These are phyloP conservation scores for Penicillium odoratum DNA, from an alignment of 495 filamentous ascomycete species.

Conservation along the genomic window DNA sequence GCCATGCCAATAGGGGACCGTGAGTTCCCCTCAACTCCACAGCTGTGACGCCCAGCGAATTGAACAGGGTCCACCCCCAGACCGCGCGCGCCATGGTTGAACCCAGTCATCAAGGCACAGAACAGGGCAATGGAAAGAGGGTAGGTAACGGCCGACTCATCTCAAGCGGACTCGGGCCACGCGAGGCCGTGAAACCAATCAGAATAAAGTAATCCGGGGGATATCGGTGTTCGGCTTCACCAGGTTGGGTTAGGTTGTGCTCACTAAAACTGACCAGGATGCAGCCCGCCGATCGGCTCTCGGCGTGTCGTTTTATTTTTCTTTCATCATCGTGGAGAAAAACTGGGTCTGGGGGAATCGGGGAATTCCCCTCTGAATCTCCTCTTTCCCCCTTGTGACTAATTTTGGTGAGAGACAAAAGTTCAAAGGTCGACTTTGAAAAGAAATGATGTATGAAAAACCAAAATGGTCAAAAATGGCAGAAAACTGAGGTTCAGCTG, in stretches of 20 bases:
- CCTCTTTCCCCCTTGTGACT: too few relatives aligned
- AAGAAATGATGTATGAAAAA: too few relatives aligned
- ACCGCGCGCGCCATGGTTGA: neutral
- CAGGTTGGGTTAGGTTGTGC: slow-evolving; percentile 20
- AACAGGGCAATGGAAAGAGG: neutral
- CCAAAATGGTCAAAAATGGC: neutral
- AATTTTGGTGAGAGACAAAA: too few relatives aligned
- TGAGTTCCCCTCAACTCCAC: neutral
- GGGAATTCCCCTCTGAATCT: neutral
- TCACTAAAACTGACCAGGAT: neutral
- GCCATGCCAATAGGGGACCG: slow-evolving; percentile 11
- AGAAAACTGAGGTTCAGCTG: too few relatives aligned
- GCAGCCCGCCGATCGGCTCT: slow-evolving; percentile 18
- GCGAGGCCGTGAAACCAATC: slow-evolving; percentile 17
- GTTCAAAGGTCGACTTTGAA: neutral
- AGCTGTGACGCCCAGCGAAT: neutral
- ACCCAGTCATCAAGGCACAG: slow-evolving; percentile 1
- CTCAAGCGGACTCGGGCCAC: slow-evolving; percentile 10
- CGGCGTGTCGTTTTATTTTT: slow-evolving; percentile 12
- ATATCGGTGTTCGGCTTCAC: slow-evolving; percentile 20
- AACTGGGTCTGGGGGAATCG: neutral
- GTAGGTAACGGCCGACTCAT: slow-evolving; percentile 13
- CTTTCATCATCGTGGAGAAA: neutral
- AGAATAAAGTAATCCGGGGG: slow-evolving; percentile 1
- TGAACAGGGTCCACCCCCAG: slow-evolving; percentile 1